Base-by-base conservation (phyloP, 441 rosid genomes). In the Croton laevigatus region DNA sequence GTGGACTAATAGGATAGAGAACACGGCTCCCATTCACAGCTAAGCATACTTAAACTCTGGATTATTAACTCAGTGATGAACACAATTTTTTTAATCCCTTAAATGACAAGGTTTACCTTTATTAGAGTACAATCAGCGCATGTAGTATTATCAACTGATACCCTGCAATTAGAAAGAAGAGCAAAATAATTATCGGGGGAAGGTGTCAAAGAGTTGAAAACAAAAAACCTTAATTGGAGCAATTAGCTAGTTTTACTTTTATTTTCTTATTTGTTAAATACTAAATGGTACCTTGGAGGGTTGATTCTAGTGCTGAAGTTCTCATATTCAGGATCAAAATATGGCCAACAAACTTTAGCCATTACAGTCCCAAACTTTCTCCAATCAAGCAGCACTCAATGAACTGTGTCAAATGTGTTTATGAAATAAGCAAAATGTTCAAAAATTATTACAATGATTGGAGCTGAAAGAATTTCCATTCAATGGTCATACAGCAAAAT, bases 281-380 rank as follows among this genome's bases (percentile, higher is more conserved):
- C 32, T 27, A 27, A 27, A 27, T 27, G 32, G 32, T 27, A 77
- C 80, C 77, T 77, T 16, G 76, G 80, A 63, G 98, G 98, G 72
- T 93, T 93, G 76, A 93, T 90, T 83, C 91, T 88, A 68, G 80
- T 74, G 82, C 91, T 89, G 76, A 93, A 73, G 84, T 84, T 93
- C 82, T 93, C 98, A 72, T 91, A 93, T 70, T 93, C 98, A 38
- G 98, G 98, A 83, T 93, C 98, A n/a, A 93, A 93, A 82, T 93
- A 93, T 0, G 98, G 97, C 87, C 97, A 86, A 67, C 89, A 90
- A 62, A 85, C 85, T 75, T 70, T 85, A 55, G 92, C 91, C 98
- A 93, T 93, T 63, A 65, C 55, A 69, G 23, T 64, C 44, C 59
- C 57, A 45, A n/a, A 40, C 62, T 57, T 68, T 54, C 66, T 32